These are phyloP conservation scores for Fusarium sp. DNA, from an alignment of 2,329 filamentous ascomycete genomes.

Conservation along the genomic window DNA sequence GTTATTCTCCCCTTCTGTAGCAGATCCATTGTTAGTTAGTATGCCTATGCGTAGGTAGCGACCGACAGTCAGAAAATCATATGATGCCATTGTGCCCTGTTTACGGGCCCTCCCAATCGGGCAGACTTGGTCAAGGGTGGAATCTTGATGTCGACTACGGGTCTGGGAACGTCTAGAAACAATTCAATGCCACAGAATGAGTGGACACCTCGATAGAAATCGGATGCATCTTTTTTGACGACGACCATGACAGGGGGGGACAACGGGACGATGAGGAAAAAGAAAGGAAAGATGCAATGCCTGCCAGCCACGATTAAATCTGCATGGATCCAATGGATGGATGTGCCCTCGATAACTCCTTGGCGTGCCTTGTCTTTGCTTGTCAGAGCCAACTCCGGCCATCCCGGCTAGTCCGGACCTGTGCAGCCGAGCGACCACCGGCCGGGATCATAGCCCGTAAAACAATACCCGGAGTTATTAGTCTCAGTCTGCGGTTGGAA, in stretches of 20 bases:
- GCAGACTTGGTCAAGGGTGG: constrained; percentile 24
- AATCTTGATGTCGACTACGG: constrained; percentile 5
- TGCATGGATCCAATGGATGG: not conserved
- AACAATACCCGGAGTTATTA: constrained; percentile 10
- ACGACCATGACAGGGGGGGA: constrained; percentile 9
- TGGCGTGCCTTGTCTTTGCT: not conserved
- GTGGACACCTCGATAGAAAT: constrained; percentile 16
- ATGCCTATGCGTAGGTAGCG: not conserved
- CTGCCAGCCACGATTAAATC: constrained; percentile 16
- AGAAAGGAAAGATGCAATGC: not conserved
- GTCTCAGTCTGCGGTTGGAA: constrained; percentile 4
- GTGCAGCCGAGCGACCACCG: constrained; percentile 28
- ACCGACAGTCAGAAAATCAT: constrained; percentile 33
- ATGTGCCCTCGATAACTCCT: not conserved
- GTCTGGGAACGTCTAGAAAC: constrained; percentile 32
- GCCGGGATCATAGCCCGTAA: constrained; percentile 22
- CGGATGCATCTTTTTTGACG: constrained; percentile 17
- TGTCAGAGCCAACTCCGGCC: not conserved
- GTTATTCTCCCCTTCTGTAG: not conserved
- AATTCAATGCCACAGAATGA: constrained; percentile 2
- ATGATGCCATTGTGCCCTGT: constrained; percentile 39
- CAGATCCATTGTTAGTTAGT: not conserved
- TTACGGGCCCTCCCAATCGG: constrained; percentile 34
- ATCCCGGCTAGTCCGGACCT: constrained; percentile 30
- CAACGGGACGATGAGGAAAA: constrained; percentile 12